These are phyloP conservation scores for Tilletiopsis washingtonensis DNA, from an alignment of 1,284 basidiomycete species.

Conservation along the genomic window DNA sequence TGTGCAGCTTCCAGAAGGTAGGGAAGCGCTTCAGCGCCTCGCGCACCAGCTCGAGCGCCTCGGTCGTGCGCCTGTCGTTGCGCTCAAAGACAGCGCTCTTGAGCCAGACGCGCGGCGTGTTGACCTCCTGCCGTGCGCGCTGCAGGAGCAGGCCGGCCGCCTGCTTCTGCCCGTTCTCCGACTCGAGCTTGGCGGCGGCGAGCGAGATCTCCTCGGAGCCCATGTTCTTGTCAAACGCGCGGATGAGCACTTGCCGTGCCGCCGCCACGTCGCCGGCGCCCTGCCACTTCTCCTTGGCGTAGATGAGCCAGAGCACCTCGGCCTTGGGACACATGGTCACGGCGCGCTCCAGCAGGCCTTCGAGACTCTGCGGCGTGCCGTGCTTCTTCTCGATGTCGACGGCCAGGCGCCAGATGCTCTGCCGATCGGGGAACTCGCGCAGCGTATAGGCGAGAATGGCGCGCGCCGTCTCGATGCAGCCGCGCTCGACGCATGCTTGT, in stretches of 20 bases:
- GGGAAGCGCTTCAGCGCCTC: conserved; percentile 73
- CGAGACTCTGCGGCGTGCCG: conserved; percentile 72
- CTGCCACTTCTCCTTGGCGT: conserved; percentile 89
- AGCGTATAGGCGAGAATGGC: conserved; percentile 83
- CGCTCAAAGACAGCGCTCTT: conserved; percentile 92
- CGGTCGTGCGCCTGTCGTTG: conserved; percentile 67
- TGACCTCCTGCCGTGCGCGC: conserved; percentile 78
- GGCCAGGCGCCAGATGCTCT: conserved; percentile 76
- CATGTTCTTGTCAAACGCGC: conserved; percentile 87
- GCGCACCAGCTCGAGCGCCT: conserved; percentile 67
- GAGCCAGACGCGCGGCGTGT: conserved; percentile 93
- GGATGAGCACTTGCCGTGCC: conserved; percentile 75
- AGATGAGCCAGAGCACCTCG: conserved; percentile 93
- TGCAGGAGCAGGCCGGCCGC: conserved; percentile 78
- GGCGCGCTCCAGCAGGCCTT: conserved; percentile 70
- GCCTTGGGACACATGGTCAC: conserved; percentile 85
- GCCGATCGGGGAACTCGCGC: conserved; percentile 78
- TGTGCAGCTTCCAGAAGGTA: conserved; percentile 80
- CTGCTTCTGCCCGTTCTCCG: conserved; percentile 78
- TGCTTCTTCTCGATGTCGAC: conserved; percentile 85
- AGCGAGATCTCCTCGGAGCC: conserved; percentile 96
- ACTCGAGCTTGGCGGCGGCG: conserved; percentile 90
- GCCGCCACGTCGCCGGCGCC: conserved; percentile 70
- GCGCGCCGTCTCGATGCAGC: conserved; percentile 71
- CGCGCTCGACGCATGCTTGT: conserved; percentile 66